Evolutionary conservation across 805 yeast genomes (phyloP).

Genomic region (Phaffomyces antillensis): DNA sequence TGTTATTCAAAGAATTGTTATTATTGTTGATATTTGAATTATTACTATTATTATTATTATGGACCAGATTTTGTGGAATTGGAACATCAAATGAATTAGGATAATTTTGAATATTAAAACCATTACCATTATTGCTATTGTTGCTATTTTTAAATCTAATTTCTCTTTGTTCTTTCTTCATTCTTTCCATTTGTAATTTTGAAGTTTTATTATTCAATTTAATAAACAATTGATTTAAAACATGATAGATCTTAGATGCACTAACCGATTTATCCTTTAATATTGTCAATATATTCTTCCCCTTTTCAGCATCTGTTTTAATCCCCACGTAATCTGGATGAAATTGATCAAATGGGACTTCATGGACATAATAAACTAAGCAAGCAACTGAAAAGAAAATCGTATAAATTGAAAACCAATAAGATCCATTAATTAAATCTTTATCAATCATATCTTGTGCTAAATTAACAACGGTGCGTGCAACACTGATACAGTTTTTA

Average conservation of each 20-base stretch:
- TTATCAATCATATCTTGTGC: conserved; percentile 75
- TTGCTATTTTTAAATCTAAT: conserved; percentile 8
- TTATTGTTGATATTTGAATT: not conserved
- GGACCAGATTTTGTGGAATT: conserved; percentile 21
- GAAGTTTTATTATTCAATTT: conserved; percentile 71
- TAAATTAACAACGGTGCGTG: conserved; percentile 71
- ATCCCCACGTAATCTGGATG: conserved; percentile 51
- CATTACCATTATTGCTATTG: not conserved
- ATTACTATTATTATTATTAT: conserved; percentile 1
- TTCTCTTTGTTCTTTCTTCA: conserved; percentile 4
- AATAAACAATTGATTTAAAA: conserved; percentile 73
- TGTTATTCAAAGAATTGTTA: not conserved
- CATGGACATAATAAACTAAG: conserved; percentile 71
- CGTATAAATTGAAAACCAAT: conserved; percentile 88
- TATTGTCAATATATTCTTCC: conserved; percentile 63
- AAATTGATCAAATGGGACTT: conserved; percentile 35
- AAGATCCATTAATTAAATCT: conserved; percentile 70
- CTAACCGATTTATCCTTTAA: conserved; percentile 72
- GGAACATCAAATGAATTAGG: conserved; percentile 14
- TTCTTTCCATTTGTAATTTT: conserved; percentile 27
- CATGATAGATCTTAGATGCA: conserved; percentile 72
- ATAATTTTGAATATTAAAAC: conserved; percentile 6
- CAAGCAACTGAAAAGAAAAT: conserved; percentile 87
- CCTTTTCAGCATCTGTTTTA: conserved; percentile 72
- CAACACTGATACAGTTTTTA: conserved; percentile 75